Percentiles rank a stretch among this genome's conserved stretches.
Evolutionary conservation across 345 rosid genomes (phyloP).

Genomic region (Eucalyptus urophylla): DNA sequence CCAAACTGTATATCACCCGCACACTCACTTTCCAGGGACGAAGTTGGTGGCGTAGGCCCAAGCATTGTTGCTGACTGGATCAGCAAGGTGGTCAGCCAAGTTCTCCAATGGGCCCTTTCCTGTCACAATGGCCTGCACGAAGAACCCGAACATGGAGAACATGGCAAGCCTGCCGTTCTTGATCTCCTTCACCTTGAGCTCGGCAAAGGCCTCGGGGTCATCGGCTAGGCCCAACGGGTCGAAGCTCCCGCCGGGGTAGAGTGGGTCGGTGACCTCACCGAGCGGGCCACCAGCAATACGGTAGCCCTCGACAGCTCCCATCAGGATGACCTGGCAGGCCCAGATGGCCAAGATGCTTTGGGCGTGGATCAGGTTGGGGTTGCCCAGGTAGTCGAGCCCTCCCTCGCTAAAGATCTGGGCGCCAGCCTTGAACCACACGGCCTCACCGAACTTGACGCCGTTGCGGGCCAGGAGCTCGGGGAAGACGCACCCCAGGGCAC

Average conservation of each 20-base stretch:
- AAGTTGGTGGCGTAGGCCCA: conserved; percentile 13
- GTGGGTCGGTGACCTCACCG: conserved; percentile 3
- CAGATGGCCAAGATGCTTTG: conserved; percentile 11
- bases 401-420: conserved; percentile 3
- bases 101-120: conserved; percentile 14
- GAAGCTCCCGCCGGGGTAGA: conserved; percentile 11
- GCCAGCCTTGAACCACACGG: conserved; percentile 1
- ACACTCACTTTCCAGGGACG: conserved; percentile 1
- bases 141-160: conserved; percentile 7
- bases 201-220: conserved; percentile 11
- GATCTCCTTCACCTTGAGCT: conserved; percentile 13
- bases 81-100: conserved; percentile 8
- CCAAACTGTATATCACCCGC: background rate
- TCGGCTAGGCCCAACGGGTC: conserved; percentile 9
- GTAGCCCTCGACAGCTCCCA: conserved; percentile 2
- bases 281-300: background rate
- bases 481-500: conserved; percentile 3
- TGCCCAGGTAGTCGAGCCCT: conserved; percentile 5
- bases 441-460: conserved; percentile 1
- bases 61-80: conserved; percentile 11
- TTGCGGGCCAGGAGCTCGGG: conserved; percentile 3
- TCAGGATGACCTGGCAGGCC: conserved; percentile 4
- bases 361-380: conserved; percentile 9
- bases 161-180: conserved; percentile 13
- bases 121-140: background rate